Conservation (phyloP, 2,329 filamentous ascomycete genomes). For the Corynespora cassiicola region DNA sequence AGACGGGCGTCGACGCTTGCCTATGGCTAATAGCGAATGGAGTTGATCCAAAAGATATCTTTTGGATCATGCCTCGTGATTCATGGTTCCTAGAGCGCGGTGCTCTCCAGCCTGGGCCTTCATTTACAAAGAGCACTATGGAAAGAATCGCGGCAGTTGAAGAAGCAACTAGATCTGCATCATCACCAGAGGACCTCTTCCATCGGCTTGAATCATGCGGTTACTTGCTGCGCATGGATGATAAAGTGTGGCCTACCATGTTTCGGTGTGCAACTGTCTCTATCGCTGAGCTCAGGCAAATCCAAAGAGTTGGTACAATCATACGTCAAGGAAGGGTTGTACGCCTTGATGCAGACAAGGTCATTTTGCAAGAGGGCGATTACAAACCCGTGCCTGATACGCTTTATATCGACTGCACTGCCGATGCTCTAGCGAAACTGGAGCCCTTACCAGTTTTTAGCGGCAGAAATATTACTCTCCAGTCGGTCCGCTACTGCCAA, state of each 20-base stretch:
- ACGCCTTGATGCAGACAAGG: not conserved
- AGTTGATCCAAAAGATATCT: not conserved
- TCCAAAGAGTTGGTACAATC: not conserved
- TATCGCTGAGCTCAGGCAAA: not conserved
- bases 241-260: conserved; percentile 1
- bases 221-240: not conserved
- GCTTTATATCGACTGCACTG: conserved; percentile 2
- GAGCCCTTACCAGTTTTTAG: not conserved
- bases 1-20: conserved; percentile 1
- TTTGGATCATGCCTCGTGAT: conserved; percentile 3
- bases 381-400: conserved; percentile 2
- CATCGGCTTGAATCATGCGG: no score
- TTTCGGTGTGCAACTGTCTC: conserved; percentile 1
- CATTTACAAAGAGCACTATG: not conserved
- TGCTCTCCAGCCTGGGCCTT: conserved; percentile 1
- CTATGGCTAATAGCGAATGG: conserved; percentile 1
- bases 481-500: conserved; percentile 3
- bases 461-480: not conserved
- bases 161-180: not conserved
- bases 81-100: not conserved
- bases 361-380: not conserved
- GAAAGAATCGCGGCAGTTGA: not conserved
- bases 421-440: not conserved
- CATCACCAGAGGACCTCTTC: no score
- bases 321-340: not conserved